Conservation (phyloP, 164 flowering plant species). For the Kalanchoe fedtschenkoi region DNA sequence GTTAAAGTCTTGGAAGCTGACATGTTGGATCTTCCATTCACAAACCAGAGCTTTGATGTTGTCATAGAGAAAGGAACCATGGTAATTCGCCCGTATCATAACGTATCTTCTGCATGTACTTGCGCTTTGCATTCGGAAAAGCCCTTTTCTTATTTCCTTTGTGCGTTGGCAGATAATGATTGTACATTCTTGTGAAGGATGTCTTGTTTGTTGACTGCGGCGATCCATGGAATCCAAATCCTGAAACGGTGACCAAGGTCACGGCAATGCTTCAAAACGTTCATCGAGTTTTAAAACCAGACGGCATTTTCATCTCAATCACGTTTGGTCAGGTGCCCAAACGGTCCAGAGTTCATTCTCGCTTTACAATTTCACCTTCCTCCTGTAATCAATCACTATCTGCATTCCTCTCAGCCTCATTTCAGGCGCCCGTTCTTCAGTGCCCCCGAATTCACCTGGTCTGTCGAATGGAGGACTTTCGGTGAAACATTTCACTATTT, state of each 20-base stretch:
- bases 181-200: slow-evolving; percentile 53
- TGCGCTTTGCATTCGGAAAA: not conserved
- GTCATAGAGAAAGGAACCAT: slow-evolving; percentile 95
- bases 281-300: slow-evolving; percentile 69
- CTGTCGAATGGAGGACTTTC: slow-evolving; percentile 71
- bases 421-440: slow-evolving; percentile 78
- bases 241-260: slow-evolving; percentile 50
- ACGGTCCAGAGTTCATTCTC: not conserved
- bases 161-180: slow-evolving; percentile 6
- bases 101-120: not conserved
- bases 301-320: slow-evolving; percentile 79
- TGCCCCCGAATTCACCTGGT: slow-evolving; percentile 69
- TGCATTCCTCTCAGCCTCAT: slow-evolving; percentile 56
- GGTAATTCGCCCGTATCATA: slow-evolving; percentile 33
- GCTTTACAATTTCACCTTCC: not conserved
- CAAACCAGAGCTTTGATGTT: slow-evolving; percentile 64
- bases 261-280: slow-evolving; percentile 67
- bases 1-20: slow-evolving; percentile 79
- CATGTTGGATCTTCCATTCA: slow-evolving; percentile 83
- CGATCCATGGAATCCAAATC: slow-evolving; percentile 86
- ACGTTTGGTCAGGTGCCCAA: slow-evolving; percentile 75
- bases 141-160: not conserved
- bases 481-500: slow-evolving; percentile 93
- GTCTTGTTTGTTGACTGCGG: slow-evolving; percentile 92
- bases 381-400: not conserved